Evolutionary conservation across 352 stramenopile species (phyloP).

Genomic region (Thalassiosira ordinaria): DNA sequence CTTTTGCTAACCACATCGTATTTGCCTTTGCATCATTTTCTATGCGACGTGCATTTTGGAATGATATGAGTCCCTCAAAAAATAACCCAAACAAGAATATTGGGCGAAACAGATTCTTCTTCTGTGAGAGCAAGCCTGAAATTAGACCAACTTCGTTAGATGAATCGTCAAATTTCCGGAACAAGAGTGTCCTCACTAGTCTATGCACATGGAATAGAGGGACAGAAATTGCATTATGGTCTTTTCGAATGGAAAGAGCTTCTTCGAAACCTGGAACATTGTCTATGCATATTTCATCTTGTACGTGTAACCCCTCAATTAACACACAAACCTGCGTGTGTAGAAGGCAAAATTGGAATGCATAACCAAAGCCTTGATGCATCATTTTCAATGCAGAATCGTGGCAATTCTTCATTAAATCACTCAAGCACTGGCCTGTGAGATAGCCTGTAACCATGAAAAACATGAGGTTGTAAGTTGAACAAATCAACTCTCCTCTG

Average conservation of each 20-base stretch:
- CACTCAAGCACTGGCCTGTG: too few relatives aligned
- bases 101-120: not conserved
- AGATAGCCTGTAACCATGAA: too few relatives aligned
- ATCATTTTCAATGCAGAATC: too few relatives aligned
- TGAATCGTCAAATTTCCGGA: not conserved
- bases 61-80: conserved; percentile 1
- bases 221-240: not conserved
- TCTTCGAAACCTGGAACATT: not conserved
- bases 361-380: too few relatives aligned
- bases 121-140: not conserved
- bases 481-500: too few relatives aligned
- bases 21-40: not conserved
- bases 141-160: not conserved
- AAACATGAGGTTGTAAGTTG: too few relatives aligned
- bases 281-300: not conserved
- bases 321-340: conserved; percentile 1
- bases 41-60: not conserved
- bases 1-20: not conserved
- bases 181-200: not conserved
- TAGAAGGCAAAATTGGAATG: too few relatives aligned
- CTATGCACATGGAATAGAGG: not conserved
- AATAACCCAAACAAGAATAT: not conserved
- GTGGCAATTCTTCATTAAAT: too few relatives aligned
- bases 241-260: not conserved
- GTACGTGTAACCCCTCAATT: not conserved